Conservation (phyloP, 495 filamentous ascomycete genomes). For the Xylaria nigripes region DNA sequence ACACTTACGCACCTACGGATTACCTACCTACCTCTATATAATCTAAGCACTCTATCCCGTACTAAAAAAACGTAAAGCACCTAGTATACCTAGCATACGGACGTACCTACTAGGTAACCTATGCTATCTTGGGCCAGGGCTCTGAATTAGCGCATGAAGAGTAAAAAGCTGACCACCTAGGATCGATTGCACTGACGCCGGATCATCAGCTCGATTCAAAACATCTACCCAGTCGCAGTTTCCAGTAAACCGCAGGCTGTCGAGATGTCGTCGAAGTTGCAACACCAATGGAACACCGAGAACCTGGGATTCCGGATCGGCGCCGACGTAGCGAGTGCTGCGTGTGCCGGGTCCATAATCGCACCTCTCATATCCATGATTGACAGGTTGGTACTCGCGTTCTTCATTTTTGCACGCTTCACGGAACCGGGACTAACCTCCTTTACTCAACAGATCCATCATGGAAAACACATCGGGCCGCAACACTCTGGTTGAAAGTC, state of each 20-base stretch:
- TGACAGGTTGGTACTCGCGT: conserved; percentile 55
- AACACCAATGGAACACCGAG: conserved; percentile 64
- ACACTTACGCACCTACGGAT: too few species aligned
- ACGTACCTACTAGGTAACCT: too few species aligned
- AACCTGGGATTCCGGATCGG: conserved; percentile 59
- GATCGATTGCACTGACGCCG: neutral
- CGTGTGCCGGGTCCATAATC: conserved; percentile 69
- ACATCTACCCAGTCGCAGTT: neutral
- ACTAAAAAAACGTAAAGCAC: too few species aligned
- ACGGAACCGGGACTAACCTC: conserved; percentile 11
- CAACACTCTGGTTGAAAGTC: conserved; percentile 57
- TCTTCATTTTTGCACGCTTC: neutral
- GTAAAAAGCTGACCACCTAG: neutral
- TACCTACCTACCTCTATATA: too few species aligned
- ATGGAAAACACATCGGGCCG: conserved; percentile 92
- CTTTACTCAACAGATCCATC: conserved; percentile 54
- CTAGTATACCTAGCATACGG: too few species aligned
- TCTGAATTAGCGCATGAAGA: conserved; percentile 7
- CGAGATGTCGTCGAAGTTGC: conserved; percentile 17
- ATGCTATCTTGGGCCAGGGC: too few species aligned
- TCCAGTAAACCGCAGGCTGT: neutral
- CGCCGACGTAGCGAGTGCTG: conserved; percentile 67
- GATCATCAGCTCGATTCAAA: neutral
- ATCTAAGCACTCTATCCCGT: too few species aligned
- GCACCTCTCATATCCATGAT: conserved; percentile 86